Percentiles rank a stretch among this genome's conserved stretches.
Evolutionary conservation across 768 basidiomycete genomes (phyloP).

Genomic region (Serpula lacrymans): DNA sequence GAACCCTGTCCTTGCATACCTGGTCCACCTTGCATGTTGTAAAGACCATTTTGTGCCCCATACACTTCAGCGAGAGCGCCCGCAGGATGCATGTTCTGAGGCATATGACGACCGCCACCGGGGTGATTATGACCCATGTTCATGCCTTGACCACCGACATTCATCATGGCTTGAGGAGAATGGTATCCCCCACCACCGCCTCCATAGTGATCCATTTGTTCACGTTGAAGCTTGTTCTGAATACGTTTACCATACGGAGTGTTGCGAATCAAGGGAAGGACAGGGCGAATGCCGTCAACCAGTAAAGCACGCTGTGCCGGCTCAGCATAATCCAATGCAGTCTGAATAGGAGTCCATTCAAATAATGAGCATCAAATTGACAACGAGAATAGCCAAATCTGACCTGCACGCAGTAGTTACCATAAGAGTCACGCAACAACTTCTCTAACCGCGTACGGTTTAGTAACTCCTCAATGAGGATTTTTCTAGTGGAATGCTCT

Average conservation of each 20-base stretch:
- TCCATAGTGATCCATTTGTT: constrained; percentile 72
- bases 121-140: constrained; percentile 35
- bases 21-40: constrained; percentile 55
- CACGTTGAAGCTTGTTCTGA: constrained; percentile 96
- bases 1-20: constrained; percentile 53
- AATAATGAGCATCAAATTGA: constrained; percentile 4
- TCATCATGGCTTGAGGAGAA: constrained; percentile 57
- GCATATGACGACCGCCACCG: constrained; percentile 52
- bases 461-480: constrained; percentile 91
- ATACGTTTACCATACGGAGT: constrained; percentile 99
- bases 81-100: constrained; percentile 47
- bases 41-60: constrained; percentile 56
- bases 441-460: constrained; percentile 96
- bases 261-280: constrained; percentile 96
- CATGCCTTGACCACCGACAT: constrained; percentile 53
- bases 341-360: constrained; percentile 47
- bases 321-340: constrained; percentile 96
- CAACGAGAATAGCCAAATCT: constrained; percentile 14
- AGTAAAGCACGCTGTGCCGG: constrained; percentile 88
- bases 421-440: constrained; percentile 92
- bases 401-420: constrained; percentile 93
- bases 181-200: constrained; percentile 42
- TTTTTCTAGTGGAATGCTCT: constrained; percentile 90
- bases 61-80: constrained; percentile 67
- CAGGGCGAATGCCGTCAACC: constrained; percentile 97